phyloP scores from a whole-genome alignment of 1,284 basidiomycete genomes.

The Lignosus rhinocerotis region DNA sequence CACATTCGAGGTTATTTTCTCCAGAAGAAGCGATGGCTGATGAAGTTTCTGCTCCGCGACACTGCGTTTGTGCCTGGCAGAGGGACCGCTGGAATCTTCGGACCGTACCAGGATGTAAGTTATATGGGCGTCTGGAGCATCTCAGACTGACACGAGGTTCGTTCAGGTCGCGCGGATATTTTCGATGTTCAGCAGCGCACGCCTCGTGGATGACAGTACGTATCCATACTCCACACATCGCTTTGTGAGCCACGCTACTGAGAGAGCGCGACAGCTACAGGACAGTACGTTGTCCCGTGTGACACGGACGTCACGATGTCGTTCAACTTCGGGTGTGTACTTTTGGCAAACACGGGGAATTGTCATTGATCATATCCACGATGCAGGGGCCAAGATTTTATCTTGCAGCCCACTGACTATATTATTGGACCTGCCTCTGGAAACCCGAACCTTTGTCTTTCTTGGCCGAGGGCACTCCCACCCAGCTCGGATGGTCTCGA shows the following conservation, averaged over 20 bases:
- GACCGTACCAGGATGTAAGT: slow-evolving; percentile 77
- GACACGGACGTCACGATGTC: slow-evolving; percentile 64
- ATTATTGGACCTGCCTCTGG: slow-evolving; percentile 73
- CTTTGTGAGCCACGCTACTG: neutral
- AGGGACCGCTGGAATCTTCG: slow-evolving; percentile 78
- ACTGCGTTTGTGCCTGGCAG: slow-evolving; percentile 39
- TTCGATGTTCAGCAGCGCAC: slow-evolving; percentile 59
- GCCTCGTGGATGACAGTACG: slow-evolving; percentile 63
- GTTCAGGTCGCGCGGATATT: slow-evolving; percentile 71
- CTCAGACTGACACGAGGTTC: slow-evolving; percentile 11
- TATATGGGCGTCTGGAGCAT: slow-evolving; percentile 11
- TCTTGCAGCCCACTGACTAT: slow-evolving; percentile 80
- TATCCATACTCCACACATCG: neutral
- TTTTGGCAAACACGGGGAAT: neutral
- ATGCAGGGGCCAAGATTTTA: slow-evolving; percentile 55
- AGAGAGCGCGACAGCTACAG: slow-evolving; percentile 40
- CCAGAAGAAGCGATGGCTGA: neutral
- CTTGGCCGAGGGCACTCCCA: slow-evolving; percentile 76
- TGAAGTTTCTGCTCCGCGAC: neutral
- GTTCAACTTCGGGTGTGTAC: slow-evolving; percentile 71
- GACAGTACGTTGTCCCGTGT: slow-evolving; percentile 86
- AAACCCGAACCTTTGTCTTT: slow-evolving; percentile 71
- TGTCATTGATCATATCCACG: neutral
- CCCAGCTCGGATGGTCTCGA: slow-evolving; percentile 79
- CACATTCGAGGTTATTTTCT: neutral